These are phyloP conservation scores for Moesziomyces sp. DNA, from an alignment of 1,284 basidiomycete genomes.

Conservation along the genomic window DNA sequence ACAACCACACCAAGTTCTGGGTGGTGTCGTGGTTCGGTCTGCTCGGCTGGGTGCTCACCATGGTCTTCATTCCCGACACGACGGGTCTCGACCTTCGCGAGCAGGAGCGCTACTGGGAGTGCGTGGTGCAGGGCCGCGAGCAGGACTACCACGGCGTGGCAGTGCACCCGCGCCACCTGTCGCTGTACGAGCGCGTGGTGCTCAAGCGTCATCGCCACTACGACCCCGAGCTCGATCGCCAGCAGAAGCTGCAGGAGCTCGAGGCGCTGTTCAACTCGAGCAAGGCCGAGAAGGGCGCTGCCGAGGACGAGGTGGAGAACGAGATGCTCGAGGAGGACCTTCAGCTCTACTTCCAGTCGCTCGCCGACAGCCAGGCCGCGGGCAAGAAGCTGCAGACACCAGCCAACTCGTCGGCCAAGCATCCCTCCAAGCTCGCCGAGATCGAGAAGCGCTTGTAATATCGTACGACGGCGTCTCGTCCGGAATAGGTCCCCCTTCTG, in stretches of 20 bases:
- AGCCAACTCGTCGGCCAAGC: constrained; percentile 5
- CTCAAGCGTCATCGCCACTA: constrained; percentile 71
- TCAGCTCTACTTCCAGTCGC: constrained; percentile 54
- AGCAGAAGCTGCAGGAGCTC: constrained; percentile 71
- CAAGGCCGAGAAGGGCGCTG: constrained; percentile 35
- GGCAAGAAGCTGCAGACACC: constrained; percentile 38
- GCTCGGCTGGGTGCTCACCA: constrained; percentile 70
- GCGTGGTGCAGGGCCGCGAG: constrained; percentile 70
- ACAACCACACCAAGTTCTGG: constrained; percentile 71
- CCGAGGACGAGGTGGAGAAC: constrained; percentile 18
- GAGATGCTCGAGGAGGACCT: constrained; percentile 55
- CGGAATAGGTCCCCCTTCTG: no score
- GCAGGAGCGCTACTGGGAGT: constrained; percentile 73
- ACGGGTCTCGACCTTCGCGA: constrained; percentile 73
- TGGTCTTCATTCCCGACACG: constrained; percentile 71
- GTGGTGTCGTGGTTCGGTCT: constrained; percentile 73
- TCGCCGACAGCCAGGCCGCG: constrained; percentile 42
- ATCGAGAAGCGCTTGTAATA: constrained; percentile 45
- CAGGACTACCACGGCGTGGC: constrained; percentile 73
- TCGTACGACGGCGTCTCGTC: no score
- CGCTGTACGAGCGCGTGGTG: constrained; percentile 70
- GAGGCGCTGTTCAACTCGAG: constrained; percentile 68
- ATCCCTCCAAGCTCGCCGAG: constrained; percentile 59
- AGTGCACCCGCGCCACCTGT: constrained; percentile 72
- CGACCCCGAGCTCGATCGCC: constrained; percentile 71